Conservation (phyloP, 2,329 filamentous ascomycete species). For the Allantophomopsis lycopodina region DNA sequence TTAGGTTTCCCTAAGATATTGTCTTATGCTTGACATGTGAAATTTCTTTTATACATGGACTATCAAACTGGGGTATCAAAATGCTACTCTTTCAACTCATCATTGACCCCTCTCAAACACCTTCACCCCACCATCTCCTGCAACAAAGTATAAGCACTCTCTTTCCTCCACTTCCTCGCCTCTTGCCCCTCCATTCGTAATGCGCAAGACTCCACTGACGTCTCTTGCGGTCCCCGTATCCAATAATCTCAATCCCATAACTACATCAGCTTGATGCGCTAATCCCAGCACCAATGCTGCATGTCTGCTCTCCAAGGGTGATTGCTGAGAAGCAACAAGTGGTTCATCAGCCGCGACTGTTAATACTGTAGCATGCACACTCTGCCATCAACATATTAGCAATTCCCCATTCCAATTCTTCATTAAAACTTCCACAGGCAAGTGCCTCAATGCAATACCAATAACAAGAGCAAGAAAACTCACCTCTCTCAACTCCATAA, state of each 20-base stretch:
- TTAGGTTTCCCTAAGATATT: no score
- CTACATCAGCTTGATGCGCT: constrained; percentile 61
- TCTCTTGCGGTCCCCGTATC: constrained; percentile 85
- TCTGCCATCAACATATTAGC: constrained; percentile 21
- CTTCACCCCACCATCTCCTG: constrained; percentile 62
- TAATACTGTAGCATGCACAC: constrained; percentile 51
- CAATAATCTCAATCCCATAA: constrained; percentile 60
- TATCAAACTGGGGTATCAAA: neutral
- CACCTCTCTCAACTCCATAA: constrained; percentile 51
- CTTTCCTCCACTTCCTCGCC: constrained; percentile 32
- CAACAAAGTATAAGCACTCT: constrained; percentile 73
- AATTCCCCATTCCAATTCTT: neutral
- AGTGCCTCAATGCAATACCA: constrained; percentile 12
- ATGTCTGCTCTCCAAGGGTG: constrained; percentile 42
- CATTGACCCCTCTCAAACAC: constrained; percentile 74
- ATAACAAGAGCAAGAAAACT: no score
- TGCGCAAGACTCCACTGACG: constrained; percentile 74
- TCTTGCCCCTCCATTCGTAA: constrained; percentile 42
- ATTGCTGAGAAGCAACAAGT: constrained; percentile 45
- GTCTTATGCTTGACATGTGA: no score
- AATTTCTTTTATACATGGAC: neutral
- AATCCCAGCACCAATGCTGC: constrained; percentile 56
- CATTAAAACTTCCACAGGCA: neutral
- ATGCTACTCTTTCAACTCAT: constrained; percentile 4
- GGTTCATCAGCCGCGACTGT: constrained; percentile 62